These are phyloP conservation scores for Fistulifera solaris DNA, from an alignment of 108 stramenopile genomes.

Conservation along the genomic window DNA sequence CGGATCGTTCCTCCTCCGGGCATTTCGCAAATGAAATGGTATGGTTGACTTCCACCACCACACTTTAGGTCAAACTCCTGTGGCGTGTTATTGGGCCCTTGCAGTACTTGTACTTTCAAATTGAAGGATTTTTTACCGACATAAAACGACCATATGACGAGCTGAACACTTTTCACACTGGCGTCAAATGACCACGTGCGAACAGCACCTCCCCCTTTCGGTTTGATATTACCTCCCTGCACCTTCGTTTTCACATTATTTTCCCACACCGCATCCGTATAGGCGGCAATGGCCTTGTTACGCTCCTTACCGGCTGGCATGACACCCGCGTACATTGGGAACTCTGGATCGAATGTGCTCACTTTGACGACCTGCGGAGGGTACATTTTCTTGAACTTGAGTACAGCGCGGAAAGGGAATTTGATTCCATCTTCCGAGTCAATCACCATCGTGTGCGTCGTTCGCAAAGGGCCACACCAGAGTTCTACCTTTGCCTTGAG, in stretches of 20 bases:
- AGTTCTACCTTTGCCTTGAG: constrained; percentile 46
- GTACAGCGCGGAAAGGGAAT: constrained; percentile 44
- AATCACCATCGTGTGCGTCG: constrained; percentile 46
- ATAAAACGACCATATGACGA: constrained; percentile 46
- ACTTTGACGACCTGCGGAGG: constrained; percentile 42
- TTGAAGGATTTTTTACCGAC: constrained; percentile 63
- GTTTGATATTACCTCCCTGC: constrained; percentile 25
- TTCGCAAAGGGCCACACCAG: constrained; percentile 64
- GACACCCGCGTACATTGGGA: constrained; percentile 50
- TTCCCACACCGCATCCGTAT: constrained; percentile 46
- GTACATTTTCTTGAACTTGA: constrained; percentile 60
- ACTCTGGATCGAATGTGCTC: constrained; percentile 35
- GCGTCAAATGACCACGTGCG: constrained; percentile 54
- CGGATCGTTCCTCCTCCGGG: constrained; percentile 47
- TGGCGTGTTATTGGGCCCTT: constrained; percentile 43
- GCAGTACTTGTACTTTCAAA: constrained; percentile 43
- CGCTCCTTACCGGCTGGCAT: constrained; percentile 47
- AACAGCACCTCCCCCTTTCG: constrained; percentile 35
- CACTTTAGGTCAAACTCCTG: constrained; percentile 47
- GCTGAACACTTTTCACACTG: constrained; percentile 48
- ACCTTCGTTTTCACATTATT: constrained; percentile 35
- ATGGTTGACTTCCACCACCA: constrained; percentile 54
- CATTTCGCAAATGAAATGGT: constrained; percentile 46
- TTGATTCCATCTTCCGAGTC: constrained; percentile 47
- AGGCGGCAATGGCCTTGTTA: constrained; percentile 33